phyloP scores from a whole-genome alignment of 306 rosid species.

The Citrullus amarus region DNA sequence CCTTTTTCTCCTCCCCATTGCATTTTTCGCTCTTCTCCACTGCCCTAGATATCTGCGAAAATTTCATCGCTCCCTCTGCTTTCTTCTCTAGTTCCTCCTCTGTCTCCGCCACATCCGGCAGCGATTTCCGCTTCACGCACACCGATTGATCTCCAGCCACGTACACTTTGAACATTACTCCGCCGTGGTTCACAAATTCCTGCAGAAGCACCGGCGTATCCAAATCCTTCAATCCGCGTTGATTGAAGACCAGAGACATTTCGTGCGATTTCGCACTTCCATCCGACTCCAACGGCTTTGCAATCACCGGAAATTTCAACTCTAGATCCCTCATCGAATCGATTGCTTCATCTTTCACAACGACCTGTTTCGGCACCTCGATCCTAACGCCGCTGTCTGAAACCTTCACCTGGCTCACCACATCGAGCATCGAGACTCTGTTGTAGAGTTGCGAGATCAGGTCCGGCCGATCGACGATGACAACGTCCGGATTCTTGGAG shows the following conservation, averaged over 20 bases:
- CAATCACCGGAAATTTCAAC: slow-evolving; percentile 59
- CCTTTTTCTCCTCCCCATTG: not conserved
- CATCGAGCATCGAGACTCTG: slow-evolving; percentile 86
- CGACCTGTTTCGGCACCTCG: slow-evolving; percentile 69
- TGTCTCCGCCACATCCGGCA: slow-evolving; percentile 69
- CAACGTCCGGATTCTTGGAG: slow-evolving; percentile 39
- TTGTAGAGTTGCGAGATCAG: slow-evolving; percentile 62
- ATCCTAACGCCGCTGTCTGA: slow-evolving; percentile 33
- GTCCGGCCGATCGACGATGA: slow-evolving; percentile 56
- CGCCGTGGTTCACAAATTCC: slow-evolving; percentile 88
- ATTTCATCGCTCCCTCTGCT: slow-evolving; percentile 43
- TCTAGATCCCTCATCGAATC: slow-evolving; percentile 10
- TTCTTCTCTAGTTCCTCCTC: slow-evolving; percentile 21
- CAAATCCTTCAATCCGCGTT: slow-evolving; percentile 44
- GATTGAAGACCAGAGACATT: slow-evolving; percentile 65
- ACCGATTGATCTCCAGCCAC: slow-evolving; percentile 56
- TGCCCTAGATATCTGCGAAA: slow-evolving; percentile 73
- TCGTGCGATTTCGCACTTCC: slow-evolving; percentile 86
- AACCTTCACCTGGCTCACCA: slow-evolving; percentile 51
- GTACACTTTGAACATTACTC: slow-evolving; percentile 79
- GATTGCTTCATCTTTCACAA: not conserved
- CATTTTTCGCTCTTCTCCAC: slow-evolving; percentile 8
- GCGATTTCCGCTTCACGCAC: slow-evolving; percentile 79
- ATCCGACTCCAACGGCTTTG: slow-evolving; percentile 72
- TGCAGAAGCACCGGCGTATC: slow-evolving; percentile 74